These are phyloP conservation scores for Pholiota molesta DNA, from an alignment of 768 basidiomycete species.

Conservation along the genomic window DNA sequence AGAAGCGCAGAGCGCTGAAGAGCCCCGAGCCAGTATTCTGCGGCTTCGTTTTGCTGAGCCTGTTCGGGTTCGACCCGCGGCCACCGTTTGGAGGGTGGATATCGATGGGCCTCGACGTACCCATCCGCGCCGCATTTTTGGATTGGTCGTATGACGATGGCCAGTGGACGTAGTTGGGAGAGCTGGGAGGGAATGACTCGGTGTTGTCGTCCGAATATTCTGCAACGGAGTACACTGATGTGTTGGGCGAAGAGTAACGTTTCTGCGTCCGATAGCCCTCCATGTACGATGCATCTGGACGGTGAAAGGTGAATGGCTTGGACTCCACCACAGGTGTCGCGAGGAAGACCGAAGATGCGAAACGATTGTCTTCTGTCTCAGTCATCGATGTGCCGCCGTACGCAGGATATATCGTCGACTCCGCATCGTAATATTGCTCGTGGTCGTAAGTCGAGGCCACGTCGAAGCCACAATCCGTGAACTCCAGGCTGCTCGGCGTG, in stretches of 20 bases:
- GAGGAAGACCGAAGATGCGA: slow-evolving; percentile 26
- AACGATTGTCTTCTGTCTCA: slow-evolving; percentile 25
- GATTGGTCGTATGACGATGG: slow-evolving; percentile 5
- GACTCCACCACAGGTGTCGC: slow-evolving; percentile 24
- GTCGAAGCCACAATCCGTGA: slow-evolving; percentile 11
- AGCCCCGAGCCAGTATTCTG: slow-evolving; percentile 13
- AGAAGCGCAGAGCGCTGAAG: slow-evolving; percentile 28
- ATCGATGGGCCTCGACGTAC: slow-evolving; percentile 18
- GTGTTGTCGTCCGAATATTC: slow-evolving; percentile 12
- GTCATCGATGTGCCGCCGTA: slow-evolving; percentile 12
- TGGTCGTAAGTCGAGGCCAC: slow-evolving; percentile 14
- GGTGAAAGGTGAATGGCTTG: slow-evolving; percentile 19
- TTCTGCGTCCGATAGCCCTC: slow-evolving; percentile 24
- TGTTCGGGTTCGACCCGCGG: slow-evolving; percentile 6
- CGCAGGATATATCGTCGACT: slow-evolving; percentile 17
- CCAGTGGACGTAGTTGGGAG: slow-evolving; percentile 17
- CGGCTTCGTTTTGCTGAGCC: slow-evolving; percentile 15
- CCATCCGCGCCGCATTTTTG: slow-evolving; percentile 9
- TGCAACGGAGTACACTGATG: slow-evolving; percentile 27
- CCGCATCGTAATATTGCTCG: slow-evolving; percentile 16
- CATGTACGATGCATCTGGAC: slow-evolving; percentile 16
- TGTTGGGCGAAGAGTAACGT: slow-evolving; percentile 29
- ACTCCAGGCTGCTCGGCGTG: slow-evolving; percentile 22
- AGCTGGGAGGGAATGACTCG: slow-evolving; percentile 18
- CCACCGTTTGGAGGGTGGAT: slow-evolving; percentile 10